Conservation (phyloP, 2,329 filamentous ascomycete genomes). For the Botryosphaeria agaves region DNA sequence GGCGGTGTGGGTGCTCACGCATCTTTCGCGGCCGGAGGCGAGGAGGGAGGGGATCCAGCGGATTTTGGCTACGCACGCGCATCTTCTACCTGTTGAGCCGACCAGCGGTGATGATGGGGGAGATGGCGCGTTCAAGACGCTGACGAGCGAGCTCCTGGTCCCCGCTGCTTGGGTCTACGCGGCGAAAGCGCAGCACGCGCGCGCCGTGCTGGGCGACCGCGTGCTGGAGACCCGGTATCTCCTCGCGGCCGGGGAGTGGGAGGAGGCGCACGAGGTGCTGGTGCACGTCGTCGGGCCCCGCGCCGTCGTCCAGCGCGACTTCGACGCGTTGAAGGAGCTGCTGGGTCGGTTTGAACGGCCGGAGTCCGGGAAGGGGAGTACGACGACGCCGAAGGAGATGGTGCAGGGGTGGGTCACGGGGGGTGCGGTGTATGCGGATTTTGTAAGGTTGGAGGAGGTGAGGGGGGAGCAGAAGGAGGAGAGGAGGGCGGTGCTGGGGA, state of each 20-base stretch:
- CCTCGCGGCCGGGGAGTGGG: slow-evolving; percentile 56
- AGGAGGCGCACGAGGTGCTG: slow-evolving; percentile 73
- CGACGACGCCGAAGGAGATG: too few species aligned
- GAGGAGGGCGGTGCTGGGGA: slow-evolving; percentile 11
- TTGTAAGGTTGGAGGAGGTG: slow-evolving; percentile 27
- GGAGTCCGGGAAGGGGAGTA: slow-evolving; percentile 21
- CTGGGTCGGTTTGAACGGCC: slow-evolving; percentile 52
- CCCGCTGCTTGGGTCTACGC: slow-evolving; percentile 71
- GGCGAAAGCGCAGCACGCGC: slow-evolving; percentile 69
- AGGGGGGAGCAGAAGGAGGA: slow-evolving; percentile 14
- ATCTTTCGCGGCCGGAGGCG: slow-evolving; percentile 45
- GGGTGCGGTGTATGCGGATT: slow-evolving; percentile 61
- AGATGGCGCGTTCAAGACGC: slow-evolving; percentile 36
- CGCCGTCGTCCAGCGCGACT: slow-evolving; percentile 70
- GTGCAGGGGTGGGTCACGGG: slow-evolving; percentile 63
- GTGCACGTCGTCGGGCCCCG: slow-evolving; percentile 64
- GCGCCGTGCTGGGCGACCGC: slow-evolving; percentile 51
- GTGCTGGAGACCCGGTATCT: slow-evolving; percentile 62
- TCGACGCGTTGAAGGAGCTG: slow-evolving; percentile 48
- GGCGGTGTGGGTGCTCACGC: slow-evolving; percentile 60
- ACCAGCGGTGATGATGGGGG: slow-evolving; percentile 21
- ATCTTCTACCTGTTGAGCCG: slow-evolving; percentile 6
- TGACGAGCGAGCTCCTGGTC: slow-evolving; percentile 50
- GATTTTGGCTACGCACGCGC: slow-evolving; percentile 42
- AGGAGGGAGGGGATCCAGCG: slow-evolving; percentile 54